Conservation (phyloP, 1,284 basidiomycete species). For the Ceratobasidium sp. region DNA sequence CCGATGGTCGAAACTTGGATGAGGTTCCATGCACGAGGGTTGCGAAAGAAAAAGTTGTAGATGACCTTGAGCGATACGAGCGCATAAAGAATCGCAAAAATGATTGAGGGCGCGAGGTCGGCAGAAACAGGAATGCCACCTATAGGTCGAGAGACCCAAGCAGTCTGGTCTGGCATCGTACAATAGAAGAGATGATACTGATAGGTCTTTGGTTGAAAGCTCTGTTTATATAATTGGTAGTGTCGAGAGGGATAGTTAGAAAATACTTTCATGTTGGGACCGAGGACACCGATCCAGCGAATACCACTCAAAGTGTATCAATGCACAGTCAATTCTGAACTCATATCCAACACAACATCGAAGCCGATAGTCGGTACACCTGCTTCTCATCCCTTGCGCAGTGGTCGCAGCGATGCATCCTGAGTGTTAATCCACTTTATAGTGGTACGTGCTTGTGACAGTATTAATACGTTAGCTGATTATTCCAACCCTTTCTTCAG, state of each 20-base stretch:
- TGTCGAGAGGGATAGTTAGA: neutral
- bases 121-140: slow-evolving; percentile 47
- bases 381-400: neutral
- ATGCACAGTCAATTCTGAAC: neutral
- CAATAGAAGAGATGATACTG: neutral
- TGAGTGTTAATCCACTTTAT: neutral
- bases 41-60: slow-evolving; percentile 46
- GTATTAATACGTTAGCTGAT: too few relatives aligned
- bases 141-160: slow-evolving; percentile 44
- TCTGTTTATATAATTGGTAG: too few relatives aligned
- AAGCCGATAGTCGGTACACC: neutral
- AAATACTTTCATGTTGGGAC: neutral
- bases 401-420: neutral
- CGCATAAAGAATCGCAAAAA: slow-evolving; percentile 50
- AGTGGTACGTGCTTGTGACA: neutral
- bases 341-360: neutral
- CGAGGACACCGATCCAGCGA: neutral
- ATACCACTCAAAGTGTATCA: neutral
- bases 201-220: neutral
- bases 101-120: slow-evolving; percentile 51
- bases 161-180: neutral
- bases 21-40: neutral
- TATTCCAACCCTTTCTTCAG: too few relatives aligned
- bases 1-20: neutral
- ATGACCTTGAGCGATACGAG: slow-evolving; percentile 48